Conservation (phyloP, 2,329 filamentous ascomycete genomes). For the Epichloe bromicola region DNA sequence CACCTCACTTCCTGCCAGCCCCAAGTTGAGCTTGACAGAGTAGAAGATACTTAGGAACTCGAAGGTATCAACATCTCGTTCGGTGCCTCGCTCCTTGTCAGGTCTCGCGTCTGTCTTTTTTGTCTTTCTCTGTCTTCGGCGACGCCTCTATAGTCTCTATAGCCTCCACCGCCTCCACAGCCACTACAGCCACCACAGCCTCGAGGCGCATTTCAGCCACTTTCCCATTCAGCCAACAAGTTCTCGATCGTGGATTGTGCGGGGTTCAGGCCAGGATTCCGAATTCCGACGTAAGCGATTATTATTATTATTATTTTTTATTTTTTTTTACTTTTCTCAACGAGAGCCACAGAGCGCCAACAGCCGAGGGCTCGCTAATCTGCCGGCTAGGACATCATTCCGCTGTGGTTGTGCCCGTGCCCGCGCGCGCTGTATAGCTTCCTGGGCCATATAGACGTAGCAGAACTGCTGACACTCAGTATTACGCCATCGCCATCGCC, state of each 20-base stretch:
- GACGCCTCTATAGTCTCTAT: neutral
- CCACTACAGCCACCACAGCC: neutral
- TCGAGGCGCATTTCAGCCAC: neutral
- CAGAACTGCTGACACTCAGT: neutral
- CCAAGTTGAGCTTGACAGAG: too few relatives aligned
- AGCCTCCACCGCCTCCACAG: neutral
- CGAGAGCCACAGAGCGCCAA: constrained; percentile 1
- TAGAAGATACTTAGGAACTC: too few relatives aligned
- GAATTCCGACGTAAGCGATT: too few relatives aligned
- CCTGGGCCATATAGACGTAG: too few relatives aligned
- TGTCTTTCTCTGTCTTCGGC: neutral
- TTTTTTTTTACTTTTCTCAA: neutral
- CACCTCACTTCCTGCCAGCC: too few relatives aligned
- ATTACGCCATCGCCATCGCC: neutral
- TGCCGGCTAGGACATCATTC: too few relatives aligned
- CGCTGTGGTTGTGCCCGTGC: too few relatives aligned
- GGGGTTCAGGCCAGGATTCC: neutral
- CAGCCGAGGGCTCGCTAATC: constrained; percentile 9
- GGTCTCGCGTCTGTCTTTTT: neutral
- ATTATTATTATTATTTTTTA: too few relatives aligned
- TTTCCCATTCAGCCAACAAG: neutral
- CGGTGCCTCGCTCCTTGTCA: neutral
- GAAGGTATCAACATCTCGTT: too few relatives aligned
- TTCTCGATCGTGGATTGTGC: neutral
- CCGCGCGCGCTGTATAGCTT: too few relatives aligned